Conservation (phyloP, 768 basidiomycete species). For the Thelephora aurantiotincta region DNA sequence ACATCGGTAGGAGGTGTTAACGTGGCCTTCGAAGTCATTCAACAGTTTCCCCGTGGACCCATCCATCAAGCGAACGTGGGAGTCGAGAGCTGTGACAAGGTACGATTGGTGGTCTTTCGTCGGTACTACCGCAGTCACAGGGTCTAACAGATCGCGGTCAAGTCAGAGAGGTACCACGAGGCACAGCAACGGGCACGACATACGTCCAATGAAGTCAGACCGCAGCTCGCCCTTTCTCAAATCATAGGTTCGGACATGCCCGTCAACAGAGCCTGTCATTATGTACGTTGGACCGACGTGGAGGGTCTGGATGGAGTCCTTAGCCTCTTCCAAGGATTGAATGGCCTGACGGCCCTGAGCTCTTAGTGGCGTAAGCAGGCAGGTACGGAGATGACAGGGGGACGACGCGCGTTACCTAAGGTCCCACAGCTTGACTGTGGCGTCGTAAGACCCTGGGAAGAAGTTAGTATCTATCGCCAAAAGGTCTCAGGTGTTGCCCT, state of each 20-base stretch:
- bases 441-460: conserved; percentile 72
- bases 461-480: neutral
- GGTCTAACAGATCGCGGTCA: conserved; percentile 33
- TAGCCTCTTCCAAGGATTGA: conserved; percentile 81
- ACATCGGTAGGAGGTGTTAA: conserved; percentile 61
- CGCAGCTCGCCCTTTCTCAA: conserved; percentile 84
- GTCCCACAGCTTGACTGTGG: conserved; percentile 87
- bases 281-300: conserved; percentile 54
- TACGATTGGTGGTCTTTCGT: conserved; percentile 72
- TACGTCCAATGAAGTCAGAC: conserved; percentile 84
- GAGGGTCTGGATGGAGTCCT: conserved; percentile 75
- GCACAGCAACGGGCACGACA: conserved; percentile 17
- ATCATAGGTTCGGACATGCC: conserved; percentile 87
- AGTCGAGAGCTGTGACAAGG: conserved; percentile 75
- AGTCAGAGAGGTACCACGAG: neutral
- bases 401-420: conserved; percentile 39
- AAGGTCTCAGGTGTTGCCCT: conserved; percentile 3
- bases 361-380: conserved; percentile 19
- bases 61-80: conserved; percentile 78
- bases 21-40: conserved; percentile 74
- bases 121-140: conserved; percentile 72
- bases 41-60: conserved; percentile 66
- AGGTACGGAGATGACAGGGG: neutral
- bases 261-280: conserved; percentile 80
- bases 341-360: conserved; percentile 73